phyloP scores from a whole-genome alignment of 441 rosid species.

The Erodium trifolium region DNA sequence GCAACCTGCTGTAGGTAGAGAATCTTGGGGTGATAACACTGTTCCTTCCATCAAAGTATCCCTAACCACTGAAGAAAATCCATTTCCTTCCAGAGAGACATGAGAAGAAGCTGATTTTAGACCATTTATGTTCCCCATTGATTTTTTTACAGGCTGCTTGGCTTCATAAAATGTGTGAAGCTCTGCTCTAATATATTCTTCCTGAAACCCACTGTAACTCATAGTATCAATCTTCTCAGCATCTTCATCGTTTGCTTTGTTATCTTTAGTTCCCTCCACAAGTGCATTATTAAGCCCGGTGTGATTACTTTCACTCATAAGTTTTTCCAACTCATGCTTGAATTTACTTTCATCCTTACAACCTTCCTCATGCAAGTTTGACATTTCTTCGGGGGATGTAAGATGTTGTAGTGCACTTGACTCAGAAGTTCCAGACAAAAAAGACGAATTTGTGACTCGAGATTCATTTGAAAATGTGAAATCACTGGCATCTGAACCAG shows the following conservation, averaged over 20 bases:
- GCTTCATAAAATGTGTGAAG: conserved; percentile 50
- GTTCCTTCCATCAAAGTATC: conserved; percentile 26
- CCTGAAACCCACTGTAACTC: conserved; percentile 21
- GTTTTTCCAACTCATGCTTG: conserved; percentile 23
- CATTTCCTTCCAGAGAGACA: conserved; percentile 30
- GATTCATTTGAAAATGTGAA: conserved; percentile 25
- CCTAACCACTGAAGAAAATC: conserved; percentile 35
- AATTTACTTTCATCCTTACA: conserved; percentile 19
- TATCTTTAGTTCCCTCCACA: conserved; percentile 17
- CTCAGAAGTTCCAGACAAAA: conserved; percentile 21
- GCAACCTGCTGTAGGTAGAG: conserved; percentile 44
- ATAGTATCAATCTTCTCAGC: conserved; percentile 22
- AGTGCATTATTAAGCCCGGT: conserved; percentile 23
- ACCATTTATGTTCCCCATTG: conserved; percentile 29
- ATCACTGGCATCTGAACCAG: background rate
- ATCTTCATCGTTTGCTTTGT: conserved; percentile 21
- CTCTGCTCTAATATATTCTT: conserved; percentile 46
- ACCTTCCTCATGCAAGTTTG: conserved; percentile 25
- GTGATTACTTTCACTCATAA: conserved; percentile 14
- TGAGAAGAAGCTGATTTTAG: conserved; percentile 34
- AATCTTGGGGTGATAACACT: conserved; percentile 28
- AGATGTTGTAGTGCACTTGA: conserved; percentile 32
- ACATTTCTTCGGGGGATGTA: conserved; percentile 22
- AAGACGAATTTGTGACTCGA: conserved; percentile 21
- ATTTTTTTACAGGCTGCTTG: conserved; percentile 29